Evolutionary conservation across 805 yeast genomes (phyloP).

Genomic region (Metschnikowia koreensis): DNA sequence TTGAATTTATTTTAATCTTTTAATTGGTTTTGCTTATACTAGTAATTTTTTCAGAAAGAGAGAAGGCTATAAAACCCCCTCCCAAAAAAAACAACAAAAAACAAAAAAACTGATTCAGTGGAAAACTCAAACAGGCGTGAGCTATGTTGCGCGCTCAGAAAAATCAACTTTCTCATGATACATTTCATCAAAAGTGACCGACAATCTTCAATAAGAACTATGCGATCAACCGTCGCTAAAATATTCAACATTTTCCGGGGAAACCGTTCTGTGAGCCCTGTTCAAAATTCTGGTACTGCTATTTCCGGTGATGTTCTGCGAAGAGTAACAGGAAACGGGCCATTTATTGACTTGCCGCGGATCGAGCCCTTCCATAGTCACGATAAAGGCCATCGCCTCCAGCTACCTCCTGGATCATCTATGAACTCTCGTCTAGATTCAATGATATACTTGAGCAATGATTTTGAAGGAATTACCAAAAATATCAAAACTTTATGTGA

Average conservation of each 20-base stretch:
- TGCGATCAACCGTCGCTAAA: not conserved
- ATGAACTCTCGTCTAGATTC: slow-evolving; percentile 10
- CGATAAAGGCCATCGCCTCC: slow-evolving; percentile 5
- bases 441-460: slow-evolving; percentile 6
- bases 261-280: not conserved
- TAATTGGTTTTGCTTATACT: too few relatives aligned
- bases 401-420: slow-evolving; percentile 11
- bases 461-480: slow-evolving; percentile 1
- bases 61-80: too few relatives aligned
- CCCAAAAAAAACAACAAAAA: too few relatives aligned
- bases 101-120: too few relatives aligned
- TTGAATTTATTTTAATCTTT: too few relatives aligned
- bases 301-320: not conserved
- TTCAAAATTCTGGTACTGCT: not conserved
- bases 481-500: slow-evolving; percentile 6
- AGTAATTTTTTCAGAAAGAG: too few relatives aligned
- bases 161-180: too few relatives aligned
- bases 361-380: slow-evolving; percentile 9
- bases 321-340: slow-evolving; percentile 15
- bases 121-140: too few relatives aligned
- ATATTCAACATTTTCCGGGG: not conserved
- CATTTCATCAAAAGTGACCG: too few relatives aligned
- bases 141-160: too few relatives aligned
- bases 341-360: slow-evolving; percentile 14
- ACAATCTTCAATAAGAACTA: not conserved